A percentile compares a stretch with the other conserved stretches of the same genome.
These are phyloP conservation scores for Malus hybrid DNA, from an alignment of 331 rosid species.

Conservation along the genomic window DNA sequence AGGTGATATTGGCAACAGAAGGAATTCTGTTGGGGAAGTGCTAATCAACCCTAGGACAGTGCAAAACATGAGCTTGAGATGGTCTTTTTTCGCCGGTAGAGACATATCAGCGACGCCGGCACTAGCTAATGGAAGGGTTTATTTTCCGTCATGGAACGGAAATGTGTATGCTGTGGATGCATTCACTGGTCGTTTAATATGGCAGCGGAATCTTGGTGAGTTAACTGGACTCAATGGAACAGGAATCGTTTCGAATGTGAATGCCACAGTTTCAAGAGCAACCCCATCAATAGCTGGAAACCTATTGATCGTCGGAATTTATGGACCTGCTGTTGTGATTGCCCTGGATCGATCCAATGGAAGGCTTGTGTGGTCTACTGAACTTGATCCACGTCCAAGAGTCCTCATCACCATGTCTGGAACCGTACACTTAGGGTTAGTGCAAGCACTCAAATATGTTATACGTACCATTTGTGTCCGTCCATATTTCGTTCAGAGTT, in stretches of 20 bases:
- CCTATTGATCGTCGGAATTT: constrained; percentile 27
- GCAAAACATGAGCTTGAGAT: constrained; percentile 11
- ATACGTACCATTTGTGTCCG: neutral
- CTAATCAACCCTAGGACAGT: constrained; percentile 16
- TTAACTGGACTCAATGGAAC: constrained; percentile 26
- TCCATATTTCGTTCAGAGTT: too few species aligned
- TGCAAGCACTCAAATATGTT: neutral
- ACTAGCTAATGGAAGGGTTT: constrained; percentile 21
- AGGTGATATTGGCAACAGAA: constrained; percentile 19
- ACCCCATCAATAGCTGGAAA: constrained; percentile 21
- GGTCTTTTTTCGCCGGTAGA: constrained; percentile 23
- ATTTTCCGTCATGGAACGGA: constrained; percentile 45
- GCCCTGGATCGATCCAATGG: constrained; percentile 20
- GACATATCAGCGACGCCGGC: constrained; percentile 33
- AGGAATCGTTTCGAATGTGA: constrained; percentile 24
- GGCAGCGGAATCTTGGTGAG: constrained; percentile 25
- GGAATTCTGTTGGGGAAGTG: constrained; percentile 16
- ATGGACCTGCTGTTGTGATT: constrained; percentile 31
- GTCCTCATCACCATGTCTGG: constrained; percentile 26
- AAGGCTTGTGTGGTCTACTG: constrained; percentile 24
- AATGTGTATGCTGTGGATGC: constrained; percentile 24
- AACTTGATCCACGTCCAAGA: constrained; percentile 26
- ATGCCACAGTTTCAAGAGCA: constrained; percentile 27
- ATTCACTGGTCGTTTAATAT: constrained; percentile 16
- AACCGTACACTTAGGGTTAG: constrained; percentile 26